phyloP scores from a whole-genome alignment of 495 filamentous ascomycete genomes.

The Penicillium fimorum region DNA sequence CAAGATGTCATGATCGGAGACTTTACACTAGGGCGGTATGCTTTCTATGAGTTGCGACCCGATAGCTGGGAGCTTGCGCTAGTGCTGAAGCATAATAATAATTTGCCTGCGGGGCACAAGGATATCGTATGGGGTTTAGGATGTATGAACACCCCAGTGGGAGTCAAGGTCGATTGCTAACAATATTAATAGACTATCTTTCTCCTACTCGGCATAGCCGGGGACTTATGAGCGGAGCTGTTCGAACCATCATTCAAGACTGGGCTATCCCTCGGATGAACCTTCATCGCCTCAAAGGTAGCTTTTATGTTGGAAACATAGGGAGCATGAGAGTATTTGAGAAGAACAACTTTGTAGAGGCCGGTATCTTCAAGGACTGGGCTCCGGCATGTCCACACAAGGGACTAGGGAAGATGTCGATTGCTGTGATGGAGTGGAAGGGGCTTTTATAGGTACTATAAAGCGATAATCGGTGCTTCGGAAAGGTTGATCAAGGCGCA shows the following conservation, averaged over 20 bases:
- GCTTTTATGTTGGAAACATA: conserved; percentile 23
- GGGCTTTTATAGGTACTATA: conserved; percentile 1
- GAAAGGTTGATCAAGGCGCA: too few relatives aligned
- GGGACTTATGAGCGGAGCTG: conserved; percentile 30
- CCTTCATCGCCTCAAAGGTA: conserved; percentile 15
- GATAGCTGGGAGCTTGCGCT: conserved; percentile 17
- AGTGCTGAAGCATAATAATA: conserved; percentile 20
- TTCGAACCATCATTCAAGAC: conserved; percentile 21
- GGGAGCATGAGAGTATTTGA: conserved; percentile 25
- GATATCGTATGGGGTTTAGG: conserved; percentile 26
- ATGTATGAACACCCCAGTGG: conserved; percentile 10
- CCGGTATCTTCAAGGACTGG: conserved; percentile 20
- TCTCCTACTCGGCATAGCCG: conserved; percentile 22
- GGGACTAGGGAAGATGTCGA: conserved; percentile 22
- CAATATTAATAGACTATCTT: conserved; percentile 22
- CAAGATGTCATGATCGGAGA: conserved; percentile 25
- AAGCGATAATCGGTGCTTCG: not conserved
- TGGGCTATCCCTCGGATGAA: conserved; percentile 33
- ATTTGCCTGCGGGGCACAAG: conserved; percentile 19
- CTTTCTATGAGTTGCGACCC: conserved; percentile 24
- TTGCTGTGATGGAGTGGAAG: conserved; percentile 15
- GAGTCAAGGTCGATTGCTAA: not conserved
- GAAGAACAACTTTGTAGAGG: conserved; percentile 26
- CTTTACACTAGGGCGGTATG: conserved; percentile 19
- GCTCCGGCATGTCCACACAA: conserved; percentile 10